phyloP scores from a whole-genome alignment of 495 filamentous ascomycete genomes.

The Astrocystis sublimbata region DNA sequence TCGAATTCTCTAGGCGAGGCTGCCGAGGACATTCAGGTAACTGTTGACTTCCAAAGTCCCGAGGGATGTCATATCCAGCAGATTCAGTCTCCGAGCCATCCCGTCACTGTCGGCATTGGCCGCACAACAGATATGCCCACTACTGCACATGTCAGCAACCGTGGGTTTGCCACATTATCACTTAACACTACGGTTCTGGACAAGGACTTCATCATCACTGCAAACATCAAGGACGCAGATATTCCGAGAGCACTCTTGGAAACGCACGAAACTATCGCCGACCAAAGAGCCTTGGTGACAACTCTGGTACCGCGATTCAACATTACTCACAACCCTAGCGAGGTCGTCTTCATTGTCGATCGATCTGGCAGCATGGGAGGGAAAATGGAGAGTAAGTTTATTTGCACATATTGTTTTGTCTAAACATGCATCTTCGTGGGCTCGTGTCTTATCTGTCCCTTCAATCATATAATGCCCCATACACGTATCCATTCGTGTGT shows the following conservation, averaged over 20 bases:
- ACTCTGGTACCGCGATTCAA: slow-evolving; percentile 67
- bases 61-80: slow-evolving; percentile 55
- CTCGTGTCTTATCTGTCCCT: not conserved
- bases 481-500: not conserved
- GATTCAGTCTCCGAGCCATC: slow-evolving; percentile 67
- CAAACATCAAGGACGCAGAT: slow-evolving; percentile 56
- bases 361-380: slow-evolving; percentile 64
- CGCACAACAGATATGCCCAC: slow-evolving; percentile 47
- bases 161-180: slow-evolving; percentile 62
- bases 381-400: slow-evolving; percentile 44
- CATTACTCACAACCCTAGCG: slow-evolving; percentile 53
- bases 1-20: slow-evolving; percentile 1
- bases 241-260: slow-evolving; percentile 64
- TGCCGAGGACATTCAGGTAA: slow-evolving; percentile 51
- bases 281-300: slow-evolving; percentile 65
- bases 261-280: slow-evolving; percentile 57
- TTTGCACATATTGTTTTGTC: not conserved
- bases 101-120: slow-evolving; percentile 63
- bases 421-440: not conserved
- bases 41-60: slow-evolving; percentile 61
- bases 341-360: slow-evolving; percentile 73
- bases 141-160: slow-evolving; percentile 45
- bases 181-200: slow-evolving; percentile 49
- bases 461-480: not conserved
- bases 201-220: slow-evolving; percentile 56